Base-by-base conservation (phyloP, 78 protist species). In the Emiliania huxleyi region DNA sequence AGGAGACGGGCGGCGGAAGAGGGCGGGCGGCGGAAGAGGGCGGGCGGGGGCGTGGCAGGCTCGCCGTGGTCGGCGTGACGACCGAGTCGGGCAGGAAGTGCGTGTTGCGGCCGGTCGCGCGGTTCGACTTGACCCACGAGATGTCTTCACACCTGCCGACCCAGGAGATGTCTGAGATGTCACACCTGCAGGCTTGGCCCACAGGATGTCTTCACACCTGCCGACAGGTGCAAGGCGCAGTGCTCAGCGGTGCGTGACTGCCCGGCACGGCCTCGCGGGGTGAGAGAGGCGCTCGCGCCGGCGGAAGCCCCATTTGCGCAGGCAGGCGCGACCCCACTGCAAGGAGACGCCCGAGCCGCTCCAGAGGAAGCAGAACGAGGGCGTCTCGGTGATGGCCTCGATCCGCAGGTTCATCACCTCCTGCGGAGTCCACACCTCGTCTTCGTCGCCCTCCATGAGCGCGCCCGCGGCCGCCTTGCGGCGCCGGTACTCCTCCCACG, bases 181-280 rank as follows among this genome's bases (percentile, higher is more conserved):
- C n/a, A n/a, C n/a, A n/a, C n/a, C n/a, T n/a, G n/a, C n/a, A n/a
- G 94, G 55, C 52, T 93, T 93, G 49, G 62, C 25, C 94, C 94
- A 93, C 43, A 26, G n/a, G 75, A 93, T 89, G 87, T 93, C 94
- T 87, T 93, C 94, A 15, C 90, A 87, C 87, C 87, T 91, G 40
- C 25, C n/a, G n/a, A n/a, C n/a, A n/a, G n/a, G n/a, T n/a, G n/a
- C n/a, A n/a, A n/a, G n/a, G n/a, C n/a, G n/a, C n/a, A n/a, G n/a
- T n/a, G n/a, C n/a, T n/a, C n/a, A n/a, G n/a, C n/a, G n/a, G n/a
- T n/a, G n/a, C n/a, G n/a, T n/a, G n/a, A n/a, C n/a, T n/a, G n/a
- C n/a, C n/a, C n/a, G n/a, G n/a, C n/a, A n/a, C n/a, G n/a, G n/a
- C n/a, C n/a, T n/a, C n/a, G n/a, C n/a, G n/a, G n/a, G n/a, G n/a